phyloP scores from a whole-genome alignment of 139 green algal species.

The Picochlorum sp. region DNA sequence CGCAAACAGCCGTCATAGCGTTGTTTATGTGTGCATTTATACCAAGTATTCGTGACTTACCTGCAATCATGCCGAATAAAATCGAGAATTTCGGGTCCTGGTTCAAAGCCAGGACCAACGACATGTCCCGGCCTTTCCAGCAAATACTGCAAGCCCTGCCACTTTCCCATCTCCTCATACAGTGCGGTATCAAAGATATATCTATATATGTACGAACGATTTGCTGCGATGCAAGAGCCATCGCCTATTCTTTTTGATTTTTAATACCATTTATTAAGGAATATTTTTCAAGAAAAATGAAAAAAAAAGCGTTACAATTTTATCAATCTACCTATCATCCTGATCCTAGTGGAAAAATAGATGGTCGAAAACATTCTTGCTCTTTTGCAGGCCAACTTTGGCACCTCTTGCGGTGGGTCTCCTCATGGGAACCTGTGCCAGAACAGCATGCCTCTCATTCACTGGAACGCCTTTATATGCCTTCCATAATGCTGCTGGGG shows the following conservation, averaged over 20 bases:
- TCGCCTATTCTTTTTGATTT: no score
- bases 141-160: slow-evolving; percentile 66
- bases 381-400: background rate
- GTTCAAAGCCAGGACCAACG: slow-evolving; percentile 79
- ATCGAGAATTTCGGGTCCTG: slow-evolving; percentile 49
- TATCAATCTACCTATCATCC: no score
- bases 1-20: background rate
- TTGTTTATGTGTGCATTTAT: no score
- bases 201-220: no score
- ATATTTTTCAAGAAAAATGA: no score
- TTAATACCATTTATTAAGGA: no score
- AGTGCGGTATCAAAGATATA: no score
- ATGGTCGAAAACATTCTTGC: background rate
- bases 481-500: slow-evolving; percentile 25
- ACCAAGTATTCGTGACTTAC: background rate
- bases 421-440: no score
- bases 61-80: slow-evolving; percentile 56
- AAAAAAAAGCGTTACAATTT: no score
- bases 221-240: no score
- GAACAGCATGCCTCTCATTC: no score
- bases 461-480: slow-evolving; percentile 19
- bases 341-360: background rate
- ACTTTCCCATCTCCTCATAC: slow-evolving; percentile 17
- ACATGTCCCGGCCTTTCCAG: slow-evolving; percentile 65
- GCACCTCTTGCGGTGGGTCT: background rate